Evolutionary conservation across 306 rosid genomes (phyloP), one percentile per base, ranked within the genome.

Genomic region (Benincasa hispida): DNA sequence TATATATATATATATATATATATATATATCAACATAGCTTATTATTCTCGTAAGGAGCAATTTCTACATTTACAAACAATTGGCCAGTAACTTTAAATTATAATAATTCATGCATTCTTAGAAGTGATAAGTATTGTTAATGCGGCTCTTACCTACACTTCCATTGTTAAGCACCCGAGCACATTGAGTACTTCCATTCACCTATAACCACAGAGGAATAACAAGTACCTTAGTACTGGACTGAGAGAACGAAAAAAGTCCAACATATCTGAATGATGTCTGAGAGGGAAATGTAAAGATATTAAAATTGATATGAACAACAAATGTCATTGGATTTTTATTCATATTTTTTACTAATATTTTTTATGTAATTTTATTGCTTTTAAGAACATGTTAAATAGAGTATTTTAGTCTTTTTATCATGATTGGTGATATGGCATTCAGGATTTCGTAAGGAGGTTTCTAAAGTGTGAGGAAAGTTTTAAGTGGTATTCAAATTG

Each of bases 151-250:
- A 93, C 93, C 92, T 83, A 81, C 78, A 78, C 82, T 80, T 66
- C 37, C 65, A 17, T 85, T 91, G 79, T 85, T 84, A 42, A 86
- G 28, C 74, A 93, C 63, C 62, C 77, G 83, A 75, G 85, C 92
- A 88, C 91, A 87, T 55, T 80, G 77, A 37, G 17, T 59, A 56
- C 58, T 59, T 81, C 76, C 83, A 53, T 42, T 81, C 59, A 65
- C 90, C 96, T 87, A 85, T 77, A 81, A 82, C 67, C 80, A 77
- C 80, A 76, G 76, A 51, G 66, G 75, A 77, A 83, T 62, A 77
- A 73, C 72, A 83, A 82, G 54, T 24, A 77, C 67, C 76, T 76
- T 61, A 47, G 67, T 69, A 60, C 76, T 66, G 42, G 25, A 60
- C 76, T 66, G 42, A 30, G 61, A 74, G 65, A 77, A 37, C 55